These are phyloP conservation scores for Rutidosis leptorrhynchoides DNA, from an alignment of 129 eudicot genomes.

Conservation along the genomic window DNA sequence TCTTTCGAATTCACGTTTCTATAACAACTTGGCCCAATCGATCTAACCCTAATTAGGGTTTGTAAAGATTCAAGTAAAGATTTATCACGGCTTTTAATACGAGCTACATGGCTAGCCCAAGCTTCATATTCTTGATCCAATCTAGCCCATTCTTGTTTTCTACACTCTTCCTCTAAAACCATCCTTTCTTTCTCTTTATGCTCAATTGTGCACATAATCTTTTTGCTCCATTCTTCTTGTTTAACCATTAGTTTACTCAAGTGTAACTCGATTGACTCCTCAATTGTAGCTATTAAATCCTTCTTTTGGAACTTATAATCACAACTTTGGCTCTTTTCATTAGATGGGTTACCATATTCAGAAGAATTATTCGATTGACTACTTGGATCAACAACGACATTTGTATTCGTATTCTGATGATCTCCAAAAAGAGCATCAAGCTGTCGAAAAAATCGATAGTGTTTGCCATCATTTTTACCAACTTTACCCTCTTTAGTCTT, in stretches of 20 bases:
- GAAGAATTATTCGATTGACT: conserved; percentile 67
- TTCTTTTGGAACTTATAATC: conserved; percentile 51
- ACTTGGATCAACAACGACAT: conserved; percentile 14
- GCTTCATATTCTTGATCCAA: conserved; percentile 60
- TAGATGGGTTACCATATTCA: conserved; percentile 30
- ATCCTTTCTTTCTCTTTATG: conserved; percentile 66
- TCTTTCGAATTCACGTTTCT: conserved; percentile 16
- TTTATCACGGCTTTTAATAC: conserved; percentile 73
- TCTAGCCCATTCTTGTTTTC: conserved; percentile 66
- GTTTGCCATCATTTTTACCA: conserved; percentile 90
- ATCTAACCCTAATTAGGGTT: conserved; percentile 44
- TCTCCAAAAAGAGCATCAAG: conserved; percentile 92
- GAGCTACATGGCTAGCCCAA: conserved; percentile 79
- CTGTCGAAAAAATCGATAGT: conserved; percentile 86
- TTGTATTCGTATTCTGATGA: conserved; percentile 22
- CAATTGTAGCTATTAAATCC: conserved; percentile 49
- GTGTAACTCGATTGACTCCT: conserved; percentile 40
- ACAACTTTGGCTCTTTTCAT: conserved; percentile 14
- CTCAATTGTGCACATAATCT: conserved; percentile 70
- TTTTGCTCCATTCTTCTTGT: conserved; percentile 77
- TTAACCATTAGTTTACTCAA: conserved; percentile 73
- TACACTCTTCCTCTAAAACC: conserved; percentile 76
- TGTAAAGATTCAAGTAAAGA: conserved; percentile 69
- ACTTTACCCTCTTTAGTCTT: conserved; percentile 99
- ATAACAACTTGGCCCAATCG: conserved; percentile 28